Evolutionary conservation across 345 rosid genomes (phyloP), one percentile per base, ranked within the genome.

Genomic region (Atalantia buxifolia): DNA sequence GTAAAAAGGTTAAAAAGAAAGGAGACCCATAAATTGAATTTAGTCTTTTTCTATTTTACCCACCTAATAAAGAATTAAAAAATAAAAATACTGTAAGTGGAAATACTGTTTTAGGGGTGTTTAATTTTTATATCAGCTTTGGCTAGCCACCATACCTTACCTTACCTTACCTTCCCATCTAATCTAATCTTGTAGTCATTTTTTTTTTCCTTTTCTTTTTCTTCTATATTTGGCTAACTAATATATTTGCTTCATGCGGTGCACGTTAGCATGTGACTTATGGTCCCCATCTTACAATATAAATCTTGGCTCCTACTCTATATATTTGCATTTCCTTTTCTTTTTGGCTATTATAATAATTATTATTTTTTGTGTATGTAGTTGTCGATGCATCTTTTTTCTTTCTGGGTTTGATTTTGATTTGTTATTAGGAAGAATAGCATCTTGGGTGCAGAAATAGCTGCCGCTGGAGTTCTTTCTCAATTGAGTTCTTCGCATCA

Each of bases 221-320:
- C 72, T 76, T 82, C 72, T 68, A 71, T 77, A 75, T 82, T 25
- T 85, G 79, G 79, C 69, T 79, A 81, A 69, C 79, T 81, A 81
- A 87, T 87, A 33, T 66, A 36, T 66, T 77, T 86, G 80, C 83
- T 81, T 81, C 81, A 84, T 77, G 90, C 77, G 90, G 91, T 89
- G 91, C 94, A 92, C 84, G 90, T 91, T 94, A 90, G 92, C 91
- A 89, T 89, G 88, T 81, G 91, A 84, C 83, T 70, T 19, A 84
- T 91, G 97, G 94, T 88, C 92, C 97, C 93, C 91, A 53, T 79
- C 72, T 76, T 4, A 73, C 79, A 78, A 72, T 50, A 65, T 48
- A 68, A 50, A 76, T 62, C 63, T 59, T 55, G 75, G 31, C 75
- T 81, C 81, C 78, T 83, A 75, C 84, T 79, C 82, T 76, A 76